A percentile compares a stretch with the other conserved stretches of the same genome.
phyloP scores from a whole-genome alignment of 345 rosid species.

The Excoecaria agallocha region DNA sequence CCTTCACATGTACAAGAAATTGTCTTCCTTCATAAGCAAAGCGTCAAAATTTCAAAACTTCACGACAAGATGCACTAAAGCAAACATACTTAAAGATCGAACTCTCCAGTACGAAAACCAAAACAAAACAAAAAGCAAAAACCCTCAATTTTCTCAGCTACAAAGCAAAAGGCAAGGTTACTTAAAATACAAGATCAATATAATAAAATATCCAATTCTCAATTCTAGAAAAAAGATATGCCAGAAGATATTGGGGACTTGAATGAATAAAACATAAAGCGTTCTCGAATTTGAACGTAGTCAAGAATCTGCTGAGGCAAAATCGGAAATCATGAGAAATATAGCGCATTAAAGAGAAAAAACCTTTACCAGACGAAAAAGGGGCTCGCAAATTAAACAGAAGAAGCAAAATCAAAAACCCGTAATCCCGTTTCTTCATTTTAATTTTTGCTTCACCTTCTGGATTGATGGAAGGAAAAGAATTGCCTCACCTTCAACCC shows the following conservation, averaged over 20 bases:
- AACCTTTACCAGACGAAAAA: constrained; percentile 37
- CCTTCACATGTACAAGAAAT: background rate
- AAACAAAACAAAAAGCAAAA: background rate
- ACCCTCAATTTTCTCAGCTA: constrained; percentile 2
- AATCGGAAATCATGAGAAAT: background rate
- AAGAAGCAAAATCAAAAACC: constrained; percentile 19
- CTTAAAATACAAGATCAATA: background rate
- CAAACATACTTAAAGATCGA: background rate
- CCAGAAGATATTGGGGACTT: background rate
- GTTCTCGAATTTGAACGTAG: background rate
- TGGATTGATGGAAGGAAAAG: background rate
- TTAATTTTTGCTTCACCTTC: background rate
- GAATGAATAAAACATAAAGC: background rate
- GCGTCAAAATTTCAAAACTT: background rate
- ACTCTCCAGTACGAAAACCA: background rate
- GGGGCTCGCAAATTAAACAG: constrained; percentile 23
- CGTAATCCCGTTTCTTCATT: constrained; percentile 17
- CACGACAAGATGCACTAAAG: background rate
- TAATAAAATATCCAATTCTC: background rate
- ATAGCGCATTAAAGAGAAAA: background rate
- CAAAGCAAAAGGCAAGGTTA: background rate
- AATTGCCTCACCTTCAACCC: background rate
- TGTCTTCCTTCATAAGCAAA: background rate
- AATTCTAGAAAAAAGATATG: background rate
- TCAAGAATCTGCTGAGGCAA: background rate